Evolutionary conservation across 108 stramenopile genomes (phyloP), one percentile per base, ranked within the genome.

Genomic region (Fragilariopsis cylindrus): DNA sequence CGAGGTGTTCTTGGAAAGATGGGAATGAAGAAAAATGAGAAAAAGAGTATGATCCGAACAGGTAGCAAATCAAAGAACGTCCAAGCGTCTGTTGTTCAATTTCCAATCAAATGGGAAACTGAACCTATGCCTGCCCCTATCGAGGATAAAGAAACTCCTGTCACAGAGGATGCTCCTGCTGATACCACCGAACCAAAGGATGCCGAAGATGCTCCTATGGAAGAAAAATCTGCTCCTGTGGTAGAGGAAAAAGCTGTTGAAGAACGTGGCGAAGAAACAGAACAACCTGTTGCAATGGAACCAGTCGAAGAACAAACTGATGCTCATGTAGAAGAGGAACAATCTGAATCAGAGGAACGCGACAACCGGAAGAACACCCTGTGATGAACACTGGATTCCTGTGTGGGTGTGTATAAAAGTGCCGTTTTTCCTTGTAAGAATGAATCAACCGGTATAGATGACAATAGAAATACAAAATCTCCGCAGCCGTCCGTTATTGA

Each of bases 21-120:
- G 42, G 78, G 78, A 42, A 65, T 79, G 72, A 79, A 73, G 72
- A 79, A 79, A 68, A 79, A 70, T 50, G 72, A 50, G 30, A 76
- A 76, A 54, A 69, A 45, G 15, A 53, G 60, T 13, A 9, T 21
- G 65, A 19, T 30, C 2, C 30, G 57, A 47, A 41, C 18, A 15
- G 60, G 19, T 12, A 66, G 39, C 7, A 66, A 75, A 48, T 52
- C 53, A 12, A 48, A 60, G 39, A 50, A 48, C 67, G 71, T 57
- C 11, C 60, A 78, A 48, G 71, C 30, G 30, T 30, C 30, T 30
- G 30, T 30, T 30, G 30, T 30, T 30, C 30, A 30, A 30, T 30
- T 30, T 30, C 30, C 30, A 30, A 30, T 30, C 30, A 30, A 30
- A 30, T 30, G 30, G 30, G 30, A 71, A 21, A 71, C 48, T 4